Base-by-base conservation (phyloP, 2,329 filamentous ascomycete species). In the Penicillium sp. region DNA sequence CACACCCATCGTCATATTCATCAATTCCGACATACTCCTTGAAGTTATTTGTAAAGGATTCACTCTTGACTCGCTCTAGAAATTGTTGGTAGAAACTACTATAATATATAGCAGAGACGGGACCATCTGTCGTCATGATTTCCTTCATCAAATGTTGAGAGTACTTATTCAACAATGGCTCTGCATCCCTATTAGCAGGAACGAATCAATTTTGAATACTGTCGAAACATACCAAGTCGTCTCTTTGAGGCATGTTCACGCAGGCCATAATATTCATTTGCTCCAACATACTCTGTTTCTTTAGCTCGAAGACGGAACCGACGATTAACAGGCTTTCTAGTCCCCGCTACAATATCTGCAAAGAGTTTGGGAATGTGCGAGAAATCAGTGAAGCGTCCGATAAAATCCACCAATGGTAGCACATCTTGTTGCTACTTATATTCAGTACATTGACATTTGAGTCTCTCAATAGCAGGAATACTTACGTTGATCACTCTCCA, bases 401-500 rank as follows among this genome's bases (percentile, higher is more conserved):
- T 50, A n/a, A 50, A 50, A 3, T 50, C 48, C 3, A 5, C 48
- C 6, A 50, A 11, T 10, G 48, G 14, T 8, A 26, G n/a, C 5
- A 50, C 48, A 23, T 50, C 48, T 21, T 50, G 21, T 50, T 50
- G 48, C 48, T 50, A 25, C 39, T 13, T n/a, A 31, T 14, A 11
- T 3, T 37, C 19, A 50, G 29, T 2, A 23, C 19, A 19, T 19
- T 19, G 19, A 19, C 19, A 19, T 1, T 19, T 19, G n/a, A 14
- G 48, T 23, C 39, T 23, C 8, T 13, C 11, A 4, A 50, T 14
- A 21, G 9, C 11, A 5, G 39, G 4, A 4, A 27, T 13, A 21
- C 19, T 10, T 51, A 64, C 62, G 25, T 64, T 55, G 23, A 62
- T 57, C 33, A 61, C 53, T 46, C 60, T 55, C 62, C 62, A 64